Percentiles rank a stretch among this genome's conserved stretches.
Conservation (phyloP, 2,329 filamentous ascomycete genomes). For the Alternaria triticimaculans region DNA sequence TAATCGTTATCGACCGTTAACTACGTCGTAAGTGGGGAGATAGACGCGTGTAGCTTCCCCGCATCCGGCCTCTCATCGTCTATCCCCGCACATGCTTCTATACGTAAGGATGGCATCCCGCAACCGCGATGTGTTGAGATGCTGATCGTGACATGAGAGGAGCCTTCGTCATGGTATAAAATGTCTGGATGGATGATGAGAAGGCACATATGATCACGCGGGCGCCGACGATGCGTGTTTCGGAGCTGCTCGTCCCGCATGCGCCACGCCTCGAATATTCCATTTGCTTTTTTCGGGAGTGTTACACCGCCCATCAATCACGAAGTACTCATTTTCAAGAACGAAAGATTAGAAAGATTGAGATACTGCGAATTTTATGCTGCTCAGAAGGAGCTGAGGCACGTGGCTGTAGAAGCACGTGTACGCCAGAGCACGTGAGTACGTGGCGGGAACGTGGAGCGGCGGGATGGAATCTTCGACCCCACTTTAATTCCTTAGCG, state of each 20-base stretch:
- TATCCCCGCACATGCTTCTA: background rate
- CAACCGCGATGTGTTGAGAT: too few relatives aligned
- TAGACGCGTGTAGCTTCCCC: slow-evolving; percentile 27
- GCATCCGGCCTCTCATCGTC: background rate
- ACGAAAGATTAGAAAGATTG: background rate
- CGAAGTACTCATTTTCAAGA: background rate
- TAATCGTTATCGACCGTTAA: background rate
- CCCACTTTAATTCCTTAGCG: background rate
- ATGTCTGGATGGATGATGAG: too few relatives aligned
- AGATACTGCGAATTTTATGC: background rate
- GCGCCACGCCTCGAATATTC: too few relatives aligned
- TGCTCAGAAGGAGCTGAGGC: too few relatives aligned
- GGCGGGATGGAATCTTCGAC: background rate
- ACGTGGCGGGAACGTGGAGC: background rate
- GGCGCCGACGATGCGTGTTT: too few relatives aligned
- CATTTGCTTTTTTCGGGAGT: too few relatives aligned
- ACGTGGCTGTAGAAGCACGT: too few relatives aligned
- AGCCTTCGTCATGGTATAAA: background rate
- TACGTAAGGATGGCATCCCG: background rate
- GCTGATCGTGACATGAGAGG: background rate
- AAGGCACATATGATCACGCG: too few relatives aligned
- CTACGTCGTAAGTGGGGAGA: slow-evolving; percentile 6
- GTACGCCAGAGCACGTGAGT: too few relatives aligned
- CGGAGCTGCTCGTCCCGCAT: too few relatives aligned
- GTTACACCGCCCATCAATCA: too few relatives aligned